Base-by-base conservation (phyloP, 192 early-diverging fungal species). In the Gryganskiella cystojenkinii region DNA sequence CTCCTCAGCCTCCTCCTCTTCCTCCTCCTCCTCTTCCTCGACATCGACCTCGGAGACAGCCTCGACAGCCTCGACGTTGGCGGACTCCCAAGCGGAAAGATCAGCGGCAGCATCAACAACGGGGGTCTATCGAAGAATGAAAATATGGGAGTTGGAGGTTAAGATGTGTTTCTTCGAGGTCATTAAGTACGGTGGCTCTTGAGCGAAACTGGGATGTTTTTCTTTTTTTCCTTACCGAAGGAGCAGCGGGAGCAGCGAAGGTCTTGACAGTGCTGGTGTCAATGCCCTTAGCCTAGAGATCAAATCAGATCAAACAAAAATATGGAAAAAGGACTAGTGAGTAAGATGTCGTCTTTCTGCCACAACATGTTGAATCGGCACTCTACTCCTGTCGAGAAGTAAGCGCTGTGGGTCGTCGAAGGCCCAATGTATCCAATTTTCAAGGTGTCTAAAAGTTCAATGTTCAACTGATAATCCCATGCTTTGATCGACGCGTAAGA, bases 21-120 rank as follows among this genome's bases (percentile, higher is more conserved):
- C 68, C 20, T 58, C 66, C 52, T 70, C 68, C 59, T 70, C 68
- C 59, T 70, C 68, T 9, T 70, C 68, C 43, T 70, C 64, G 25
- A 54, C 35, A 28, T 33, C 68, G 14, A 20, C 58, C 59, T 61
- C 68, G 20, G 58, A 24, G 27, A 70, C 58, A 27, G 47, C 59
- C 27, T 70, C 68, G 28, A 31, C 51, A 54, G 61, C 46, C 68
- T 70, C 68, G 31, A 61, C 52, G 58, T 70, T 70, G 37, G 68
- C 68, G 34, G 57, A 8, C 68, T 70, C 68, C 68, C 68, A 70
- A n/a, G 68, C 68, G 17, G 57, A 28, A 28, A 70, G 59, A 43
- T 70, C 68, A 22, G 68, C 68, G 45, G 68, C 33, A 30, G 68
- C 68, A 62, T 70, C 68, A 49, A 70, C 37, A 46, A 22, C 52